These are phyloP conservation scores for Paecilomyces fulvus DNA, from an alignment of 2,329 filamentous ascomycete genomes.

Conservation along the genomic window DNA sequence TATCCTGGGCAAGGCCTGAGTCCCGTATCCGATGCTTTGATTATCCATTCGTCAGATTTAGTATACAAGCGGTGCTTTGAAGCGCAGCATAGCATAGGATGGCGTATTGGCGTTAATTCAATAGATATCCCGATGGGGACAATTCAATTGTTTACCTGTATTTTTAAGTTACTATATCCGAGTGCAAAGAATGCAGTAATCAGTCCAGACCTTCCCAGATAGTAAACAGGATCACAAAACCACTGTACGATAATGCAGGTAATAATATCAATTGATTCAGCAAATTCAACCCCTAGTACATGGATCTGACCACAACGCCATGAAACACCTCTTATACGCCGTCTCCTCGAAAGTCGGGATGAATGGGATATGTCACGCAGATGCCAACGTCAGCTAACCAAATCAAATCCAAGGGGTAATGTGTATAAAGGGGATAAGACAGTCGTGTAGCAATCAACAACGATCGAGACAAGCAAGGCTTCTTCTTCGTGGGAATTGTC, in stretches of 20 bases:
- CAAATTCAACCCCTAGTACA: neutral
- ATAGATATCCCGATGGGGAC: neutral
- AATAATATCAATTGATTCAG: neutral
- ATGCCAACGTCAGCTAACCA: neutral
- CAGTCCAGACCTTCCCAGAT: neutral
- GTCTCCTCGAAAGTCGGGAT: neutral
- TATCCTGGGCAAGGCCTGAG: slow-evolving; percentile 18
- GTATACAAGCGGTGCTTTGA: neutral
- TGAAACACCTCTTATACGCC: neutral
- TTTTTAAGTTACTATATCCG: neutral
- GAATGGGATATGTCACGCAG: neutral
- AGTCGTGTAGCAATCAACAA: neutral
- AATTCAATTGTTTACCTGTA: neutral
- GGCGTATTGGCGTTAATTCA: neutral
- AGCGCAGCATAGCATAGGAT: neutral
- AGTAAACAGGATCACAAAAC: neutral
- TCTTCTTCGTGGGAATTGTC: neutral
- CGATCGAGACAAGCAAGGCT: neutral
- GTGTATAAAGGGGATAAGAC: neutral
- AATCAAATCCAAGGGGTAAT: neutral
- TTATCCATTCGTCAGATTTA: neutral
- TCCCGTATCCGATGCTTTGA: neutral
- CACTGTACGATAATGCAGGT: neutral
- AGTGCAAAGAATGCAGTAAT: neutral
- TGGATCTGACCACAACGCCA: neutral